Evolutionary conservation across 768 basidiomycete genomes (phyloP).

Genomic region (Auricularia sp.): DNA sequence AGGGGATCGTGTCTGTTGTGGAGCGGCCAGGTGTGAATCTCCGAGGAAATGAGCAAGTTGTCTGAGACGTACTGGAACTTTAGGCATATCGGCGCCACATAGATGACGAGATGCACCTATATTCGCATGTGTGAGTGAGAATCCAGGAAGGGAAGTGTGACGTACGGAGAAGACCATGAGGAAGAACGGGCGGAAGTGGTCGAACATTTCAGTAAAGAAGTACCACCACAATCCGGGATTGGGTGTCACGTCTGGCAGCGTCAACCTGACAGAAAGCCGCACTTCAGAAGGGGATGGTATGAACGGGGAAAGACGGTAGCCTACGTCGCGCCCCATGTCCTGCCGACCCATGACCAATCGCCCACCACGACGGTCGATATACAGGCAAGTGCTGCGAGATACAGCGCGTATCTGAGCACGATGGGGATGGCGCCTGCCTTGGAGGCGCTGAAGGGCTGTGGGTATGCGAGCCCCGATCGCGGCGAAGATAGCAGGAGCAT

Average conservation of each 20-base stretch:
- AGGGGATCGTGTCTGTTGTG: conserved; percentile 66
- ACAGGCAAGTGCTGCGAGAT: conserved; percentile 36
- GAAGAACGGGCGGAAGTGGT: conserved; percentile 94
- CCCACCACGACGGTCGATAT: conserved; percentile 50
- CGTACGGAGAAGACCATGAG: conserved; percentile 76
- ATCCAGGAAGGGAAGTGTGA: background rate
- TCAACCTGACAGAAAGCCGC: conserved; percentile 39
- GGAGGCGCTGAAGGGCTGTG: conserved; percentile 23
- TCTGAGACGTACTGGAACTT: conserved; percentile 61
- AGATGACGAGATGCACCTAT: conserved; percentile 62
- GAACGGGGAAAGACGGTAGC: conserved; percentile 13
- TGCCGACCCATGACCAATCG: conserved; percentile 54
- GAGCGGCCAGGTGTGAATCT: background rate
- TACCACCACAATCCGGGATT: conserved; percentile 98
- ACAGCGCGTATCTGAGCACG: conserved; percentile 40
- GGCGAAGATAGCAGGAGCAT: conserved; percentile 54
- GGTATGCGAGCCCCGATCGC: conserved; percentile 58
- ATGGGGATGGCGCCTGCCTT: conserved; percentile 21
- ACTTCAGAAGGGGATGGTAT: conserved; percentile 2
- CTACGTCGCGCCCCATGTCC: conserved; percentile 83
- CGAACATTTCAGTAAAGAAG: conserved; percentile 99
- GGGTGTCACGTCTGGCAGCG: conserved; percentile 81
- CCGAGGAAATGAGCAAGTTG: background rate
- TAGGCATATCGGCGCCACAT: conserved; percentile 73
- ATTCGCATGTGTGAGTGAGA: conserved; percentile 26